phyloP scores from a whole-genome alignment of 805 yeast genomes.

The Pichia thaimueangensis region DNA sequence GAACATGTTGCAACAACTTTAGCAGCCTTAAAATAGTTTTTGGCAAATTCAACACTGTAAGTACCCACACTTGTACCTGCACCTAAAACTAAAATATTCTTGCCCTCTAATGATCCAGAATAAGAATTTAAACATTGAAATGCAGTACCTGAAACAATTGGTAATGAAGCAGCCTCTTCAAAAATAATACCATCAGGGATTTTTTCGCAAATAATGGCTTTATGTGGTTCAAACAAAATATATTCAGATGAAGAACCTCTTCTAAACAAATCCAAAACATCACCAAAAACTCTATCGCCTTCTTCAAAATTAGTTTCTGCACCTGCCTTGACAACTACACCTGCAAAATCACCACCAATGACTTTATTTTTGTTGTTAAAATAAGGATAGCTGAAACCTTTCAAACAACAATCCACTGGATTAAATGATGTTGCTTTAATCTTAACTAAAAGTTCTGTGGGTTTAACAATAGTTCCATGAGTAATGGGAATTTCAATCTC shows the following conservation, averaged over 20 bases:
- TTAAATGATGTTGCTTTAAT: conserved; percentile 18
- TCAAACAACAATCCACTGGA: conserved; percentile 19
- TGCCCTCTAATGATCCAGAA: conserved; percentile 23
- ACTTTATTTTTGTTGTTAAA: conserved; percentile 14
- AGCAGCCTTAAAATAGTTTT: conserved; percentile 37
- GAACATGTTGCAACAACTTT: conserved; percentile 51
- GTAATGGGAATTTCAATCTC: conserved; percentile 11
- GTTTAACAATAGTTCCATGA: conserved; percentile 7
- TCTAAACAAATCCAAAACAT: not conserved
- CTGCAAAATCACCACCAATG: conserved; percentile 24
- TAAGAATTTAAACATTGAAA: conserved; percentile 19
- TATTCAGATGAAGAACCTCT: conserved; percentile 45
- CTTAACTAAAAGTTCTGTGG: conserved; percentile 17
- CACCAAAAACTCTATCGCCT: conserved; percentile 23
- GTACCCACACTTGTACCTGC: conserved; percentile 69
- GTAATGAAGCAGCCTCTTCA: conserved; percentile 60
- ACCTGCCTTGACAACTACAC: conserved; percentile 20
- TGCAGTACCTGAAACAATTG: conserved; percentile 63
- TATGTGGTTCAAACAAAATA: conserved; percentile 31
- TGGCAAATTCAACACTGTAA: conserved; percentile 50
- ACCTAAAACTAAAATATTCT: conserved; percentile 58
- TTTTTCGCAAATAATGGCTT: conserved; percentile 21
- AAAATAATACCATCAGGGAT: conserved; percentile 42
- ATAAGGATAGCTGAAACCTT: conserved; percentile 6
- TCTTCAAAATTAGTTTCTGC: conserved; percentile 11